Conservation (phyloP, 352 stramenopile genomes). For the Phytophthora syringae region DNA sequence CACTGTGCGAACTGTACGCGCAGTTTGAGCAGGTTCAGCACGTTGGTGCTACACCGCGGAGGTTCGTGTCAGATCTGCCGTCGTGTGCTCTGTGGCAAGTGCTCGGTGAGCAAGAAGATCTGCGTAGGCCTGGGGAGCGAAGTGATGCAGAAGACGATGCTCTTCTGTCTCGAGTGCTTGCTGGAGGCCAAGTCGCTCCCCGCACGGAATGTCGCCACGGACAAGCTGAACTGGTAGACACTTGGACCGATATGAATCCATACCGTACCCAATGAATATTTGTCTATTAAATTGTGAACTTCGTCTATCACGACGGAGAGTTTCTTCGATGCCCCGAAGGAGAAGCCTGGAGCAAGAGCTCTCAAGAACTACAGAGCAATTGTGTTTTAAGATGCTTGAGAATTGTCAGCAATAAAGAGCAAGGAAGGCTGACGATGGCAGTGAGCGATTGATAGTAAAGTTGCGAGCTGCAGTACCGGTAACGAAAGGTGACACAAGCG, state of each 20-base stretch:
- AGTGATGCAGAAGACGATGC: conserved; percentile 36
- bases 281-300: neutral
- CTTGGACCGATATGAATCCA: conserved; percentile 14
- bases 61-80: conserved; percentile 46
- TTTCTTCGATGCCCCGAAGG: too few relatives aligned
- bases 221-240: conserved; percentile 39
- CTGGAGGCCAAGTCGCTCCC: conserved; percentile 49
- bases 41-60: conserved; percentile 33
- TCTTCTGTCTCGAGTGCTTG: conserved; percentile 53
- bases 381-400: too few relatives aligned
- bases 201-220: conserved; percentile 26
- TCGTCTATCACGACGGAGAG: too few relatives aligned
- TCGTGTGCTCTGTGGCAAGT: conserved; percentile 43
- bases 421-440: too few relatives aligned
- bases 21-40: conserved; percentile 43
- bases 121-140: conserved; percentile 34
- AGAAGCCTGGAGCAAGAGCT: too few relatives aligned
- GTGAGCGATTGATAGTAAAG: too few relatives aligned
- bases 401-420: too few relatives aligned
- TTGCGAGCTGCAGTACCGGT: too few relatives aligned
- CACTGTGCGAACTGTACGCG: conserved; percentile 42
- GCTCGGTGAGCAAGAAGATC: conserved; percentile 51
- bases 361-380: too few relatives aligned
- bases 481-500: too few relatives aligned
- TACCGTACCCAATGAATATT: conserved; percentile 25